Evolutionary conservation across 352 stramenopile genomes (phyloP), one percentile per base, ranked within the genome.

Genomic region (Globisporangium spiculum): DNA sequence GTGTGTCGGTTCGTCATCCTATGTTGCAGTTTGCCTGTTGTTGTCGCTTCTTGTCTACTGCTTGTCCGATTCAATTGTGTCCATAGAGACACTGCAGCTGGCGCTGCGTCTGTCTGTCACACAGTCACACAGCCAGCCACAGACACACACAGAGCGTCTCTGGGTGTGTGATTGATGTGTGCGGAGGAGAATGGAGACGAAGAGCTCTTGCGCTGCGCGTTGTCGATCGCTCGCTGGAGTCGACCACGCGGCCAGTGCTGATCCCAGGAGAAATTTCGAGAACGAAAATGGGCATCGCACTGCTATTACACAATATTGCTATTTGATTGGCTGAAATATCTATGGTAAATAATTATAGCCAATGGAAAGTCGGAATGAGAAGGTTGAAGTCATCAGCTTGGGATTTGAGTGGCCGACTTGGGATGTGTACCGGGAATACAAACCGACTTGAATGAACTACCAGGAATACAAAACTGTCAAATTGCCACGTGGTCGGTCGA

Each of bases 241-340:
- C 20, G n/a, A n/a, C 66, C 50, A 67, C 59, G 65, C 57, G 46
- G 44, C 24, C 32, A 34, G 10, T 14, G 34, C n/a, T 32, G 48
- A 8, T 10, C 22, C 41, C 67, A 72, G 12, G 32, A 72, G 67
- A 72, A 68, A 57, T 69, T 72, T 72, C 67, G 36, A 68, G 67
- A 72, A 72, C 44, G 30, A 59, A 20, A 36, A 57, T 16, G 24
- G 10, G 34, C 41, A 22, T n/a, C 41, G 38, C 22, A 52, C 36
- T 30, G 24, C 32, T 5, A 27, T 5, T 24, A 54, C 6, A 0
- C 12, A 10, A 16, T 1, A 6, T 20, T 20, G 14, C 38, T 7
- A 18, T 6, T 57, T 27, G 22, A 34, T 57, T 57, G 50, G 50
- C 50, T 57, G 26, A 20, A 57, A 57, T 57, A 18, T 6, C 0